Evolutionary conservation across 768 basidiomycete species (phyloP).

Genomic region (Suillus subaureus): DNA sequence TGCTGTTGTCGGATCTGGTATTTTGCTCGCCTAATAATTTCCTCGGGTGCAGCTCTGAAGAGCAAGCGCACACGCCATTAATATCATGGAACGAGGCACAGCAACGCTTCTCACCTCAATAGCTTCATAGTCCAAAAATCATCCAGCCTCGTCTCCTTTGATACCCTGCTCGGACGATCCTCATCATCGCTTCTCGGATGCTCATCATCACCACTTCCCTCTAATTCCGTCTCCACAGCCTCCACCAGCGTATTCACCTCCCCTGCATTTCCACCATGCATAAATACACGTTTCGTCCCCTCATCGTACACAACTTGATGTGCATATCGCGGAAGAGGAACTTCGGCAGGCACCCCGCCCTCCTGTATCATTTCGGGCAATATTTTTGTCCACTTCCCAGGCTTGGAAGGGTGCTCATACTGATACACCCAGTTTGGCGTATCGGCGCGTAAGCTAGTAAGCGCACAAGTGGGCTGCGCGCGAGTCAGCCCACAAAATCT

Average conservation of each 20-base stretch:
- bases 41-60: constrained; percentile 59
- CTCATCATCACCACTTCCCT: constrained; percentile 14
- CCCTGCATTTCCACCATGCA: constrained; percentile 82
- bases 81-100: not conserved
- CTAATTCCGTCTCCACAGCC: constrained; percentile 29
- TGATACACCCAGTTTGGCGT: constrained; percentile 70
- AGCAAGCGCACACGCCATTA: not conserved
- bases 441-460: constrained; percentile 47
- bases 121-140: constrained; percentile 82
- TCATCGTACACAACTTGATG: constrained; percentile 79
- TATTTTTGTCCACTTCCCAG: constrained; percentile 69
- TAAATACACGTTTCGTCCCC: constrained; percentile 52
- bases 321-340: constrained; percentile 69
- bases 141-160: constrained; percentile 55
- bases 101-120: constrained; percentile 48
- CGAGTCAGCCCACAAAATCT: constrained; percentile 69
- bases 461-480: constrained; percentile 37
- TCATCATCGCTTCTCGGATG: constrained; percentile 9
- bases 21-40: constrained; percentile 63
- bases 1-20: constrained; percentile 73
- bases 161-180: constrained; percentile 9
- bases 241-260: constrained; percentile 22
- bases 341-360: constrained; percentile 26
- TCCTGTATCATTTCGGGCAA: constrained; percentile 36
- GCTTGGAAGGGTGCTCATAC: constrained; percentile 49